Conservation (phyloP, 2,329 filamentous ascomycete genomes). For the Alternaria solani region DNA sequence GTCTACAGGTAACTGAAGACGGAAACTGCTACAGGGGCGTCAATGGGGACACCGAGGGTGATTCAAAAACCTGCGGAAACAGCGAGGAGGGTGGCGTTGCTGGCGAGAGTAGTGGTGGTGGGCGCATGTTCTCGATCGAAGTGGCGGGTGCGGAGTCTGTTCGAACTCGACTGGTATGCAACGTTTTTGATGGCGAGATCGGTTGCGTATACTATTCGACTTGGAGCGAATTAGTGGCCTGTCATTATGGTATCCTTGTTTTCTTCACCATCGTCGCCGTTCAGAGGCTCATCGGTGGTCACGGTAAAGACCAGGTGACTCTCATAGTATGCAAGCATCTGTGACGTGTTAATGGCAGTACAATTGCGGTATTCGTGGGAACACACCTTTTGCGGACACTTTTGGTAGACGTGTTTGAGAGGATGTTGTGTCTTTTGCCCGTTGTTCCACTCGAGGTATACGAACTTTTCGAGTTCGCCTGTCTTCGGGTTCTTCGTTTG, state of each 20-base stretch:
- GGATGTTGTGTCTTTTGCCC: slow-evolving; percentile 77
- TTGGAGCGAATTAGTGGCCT: slow-evolving; percentile 8
- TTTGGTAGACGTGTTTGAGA: slow-evolving; percentile 72
- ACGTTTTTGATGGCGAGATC: background rate
- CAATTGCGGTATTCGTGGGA: no score
- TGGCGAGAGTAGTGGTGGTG: background rate
- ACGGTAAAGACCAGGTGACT: slow-evolving; percentile 53
- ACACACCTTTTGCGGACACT: slow-evolving; percentile 76
- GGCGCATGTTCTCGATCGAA: background rate
- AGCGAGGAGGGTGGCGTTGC: background rate
- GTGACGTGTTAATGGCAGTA: slow-evolving; percentile 4
- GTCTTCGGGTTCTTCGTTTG: slow-evolving; percentile 58
- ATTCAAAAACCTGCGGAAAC: background rate
- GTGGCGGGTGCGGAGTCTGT: background rate
- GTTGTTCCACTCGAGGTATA: slow-evolving; percentile 77
- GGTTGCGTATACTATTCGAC: slow-evolving; percentile 12
- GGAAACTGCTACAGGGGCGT: background rate
- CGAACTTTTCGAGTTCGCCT: slow-evolving; percentile 64
- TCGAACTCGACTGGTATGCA: background rate
- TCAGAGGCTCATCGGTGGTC: slow-evolving; percentile 13
- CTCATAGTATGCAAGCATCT: slow-evolving; percentile 60
- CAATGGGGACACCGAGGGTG: background rate
- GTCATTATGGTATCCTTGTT: slow-evolving; percentile 10
- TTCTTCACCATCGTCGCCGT: slow-evolving; percentile 28
- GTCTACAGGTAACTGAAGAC: background rate